Evolutionary conservation across 768 basidiomycete species (phyloP), one percentile per base, ranked within the genome.

Genomic region (Pleurotus sapidus): DNA sequence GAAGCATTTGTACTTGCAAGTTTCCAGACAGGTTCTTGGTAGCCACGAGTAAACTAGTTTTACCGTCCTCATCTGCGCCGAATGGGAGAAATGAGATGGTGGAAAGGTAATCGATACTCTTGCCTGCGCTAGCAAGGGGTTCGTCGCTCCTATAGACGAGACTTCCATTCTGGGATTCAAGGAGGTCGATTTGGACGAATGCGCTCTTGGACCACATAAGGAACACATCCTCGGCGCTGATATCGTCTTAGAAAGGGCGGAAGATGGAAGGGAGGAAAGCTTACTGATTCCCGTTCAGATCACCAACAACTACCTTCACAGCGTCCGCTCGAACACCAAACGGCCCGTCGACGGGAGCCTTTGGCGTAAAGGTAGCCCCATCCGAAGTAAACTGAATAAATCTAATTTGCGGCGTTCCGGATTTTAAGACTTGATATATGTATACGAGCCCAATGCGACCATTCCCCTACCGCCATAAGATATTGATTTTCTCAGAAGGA

Each of bases 171-270:
- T 54, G 51, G 5, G 51, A 54, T 25, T 54, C 51, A n/a, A 54
- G 51, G 24, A 54, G 51, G 8, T 54, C 51, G 51, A 54, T 54
- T 8, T 39, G 14, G 9, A 54, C 51, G 9, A 42, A 15, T 17
- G 38, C 7, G 24, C 11, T 54, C 39, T 42, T 54, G 39, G 51
- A 54, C 37, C 37, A 54, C 51, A 54, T 54, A 37, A 54, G 51
- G 37, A 54, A 54, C 5, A 54, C 51, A 23, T 54, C 51, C 51
- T 54, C 51, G 42, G 51, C 51, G 23, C 51, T 54, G 51, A 18
- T 37, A 39, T 14, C 39, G 18, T 20, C 34, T 54, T 25, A 38
- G 51, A 25, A 23, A 37, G 20, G 23, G 38, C 20, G 34, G 24
- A 20, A 23, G 39, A 39, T 38, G 39, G 24, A 37, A 17, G 23